phyloP scores from a whole-genome alignment of 495 filamentous ascomycete genomes.

The Trichoderma asperelloides region DNA sequence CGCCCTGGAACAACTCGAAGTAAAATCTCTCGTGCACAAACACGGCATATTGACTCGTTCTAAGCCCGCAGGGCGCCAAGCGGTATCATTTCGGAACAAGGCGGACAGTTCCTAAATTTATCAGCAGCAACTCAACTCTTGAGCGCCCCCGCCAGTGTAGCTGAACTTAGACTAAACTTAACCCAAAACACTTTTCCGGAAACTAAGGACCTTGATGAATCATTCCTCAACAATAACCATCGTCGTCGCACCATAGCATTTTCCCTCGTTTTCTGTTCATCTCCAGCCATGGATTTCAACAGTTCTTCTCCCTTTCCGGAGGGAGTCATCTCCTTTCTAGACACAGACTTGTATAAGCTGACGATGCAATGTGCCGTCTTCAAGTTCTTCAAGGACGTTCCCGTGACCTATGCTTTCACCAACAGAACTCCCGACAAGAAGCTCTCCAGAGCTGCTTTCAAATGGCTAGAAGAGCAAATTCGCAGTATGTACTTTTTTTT shows the following conservation, averaged over 20 bases:
- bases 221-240: neutral
- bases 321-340: constrained; percentile 83
- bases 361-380: constrained; percentile 98
- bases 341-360: constrained; percentile 96
- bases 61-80: neutral
- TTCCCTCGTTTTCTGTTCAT: neutral
- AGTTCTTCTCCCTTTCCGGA: constrained; percentile 48
- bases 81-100: neutral
- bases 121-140: neutral
- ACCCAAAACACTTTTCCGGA: constrained; percentile 2
- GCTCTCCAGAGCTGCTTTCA: constrained; percentile 69
- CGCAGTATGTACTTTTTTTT: constrained; percentile 44
- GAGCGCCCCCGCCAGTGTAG: neutral
- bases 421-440: constrained; percentile 94
- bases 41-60: neutral
- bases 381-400: constrained; percentile 76
- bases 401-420: constrained; percentile 86
- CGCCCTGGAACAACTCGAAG: neutral
- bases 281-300: constrained; percentile 35
- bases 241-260: neutral
- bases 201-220: neutral
- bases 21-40: neutral
- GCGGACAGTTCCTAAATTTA: neutral
- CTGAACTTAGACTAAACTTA: neutral
- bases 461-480: constrained; percentile 78